Conservation (phyloP, 352 stramenopile genomes). For the Pythium volutum region DNA sequence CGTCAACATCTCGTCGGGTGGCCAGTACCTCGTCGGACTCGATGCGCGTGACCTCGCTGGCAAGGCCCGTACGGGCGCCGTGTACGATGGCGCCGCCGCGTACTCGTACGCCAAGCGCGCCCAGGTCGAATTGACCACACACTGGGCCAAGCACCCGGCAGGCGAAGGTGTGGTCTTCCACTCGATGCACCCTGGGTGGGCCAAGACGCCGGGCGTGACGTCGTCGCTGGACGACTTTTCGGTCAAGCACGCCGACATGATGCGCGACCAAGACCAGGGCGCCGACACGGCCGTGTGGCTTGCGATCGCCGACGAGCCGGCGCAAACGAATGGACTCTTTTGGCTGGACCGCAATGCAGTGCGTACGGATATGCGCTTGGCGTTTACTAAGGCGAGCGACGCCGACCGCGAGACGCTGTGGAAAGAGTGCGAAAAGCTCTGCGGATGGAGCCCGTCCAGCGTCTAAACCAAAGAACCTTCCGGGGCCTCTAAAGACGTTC, state of each 20-base stretch:
- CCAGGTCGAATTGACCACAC: constrained; percentile 47
- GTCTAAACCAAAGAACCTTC: too few species aligned
- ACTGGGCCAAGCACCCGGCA: constrained; percentile 35
- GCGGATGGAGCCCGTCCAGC: constrained; percentile 22
- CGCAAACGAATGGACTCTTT: constrained; percentile 35
- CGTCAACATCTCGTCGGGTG: constrained; percentile 48
- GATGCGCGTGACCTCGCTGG: constrained; percentile 33
- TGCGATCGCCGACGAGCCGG: constrained; percentile 37
- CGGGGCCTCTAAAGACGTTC: too few species aligned
- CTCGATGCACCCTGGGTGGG: constrained; percentile 51
- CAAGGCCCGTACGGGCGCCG: constrained; percentile 19
- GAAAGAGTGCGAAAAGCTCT: constrained; percentile 34
- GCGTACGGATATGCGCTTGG: constrained; percentile 40
- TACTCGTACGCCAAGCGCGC: constrained; percentile 47
- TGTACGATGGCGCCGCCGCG: constrained; percentile 34
- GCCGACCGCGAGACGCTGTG: constrained; percentile 37
- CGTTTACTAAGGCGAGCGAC: constrained; percentile 39
- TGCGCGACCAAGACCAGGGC: constrained; percentile 39
- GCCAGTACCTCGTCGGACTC: constrained; percentile 40
- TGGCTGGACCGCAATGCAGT: constrained; percentile 45
- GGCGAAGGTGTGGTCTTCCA: constrained; percentile 41
- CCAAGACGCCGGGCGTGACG: constrained; percentile 38
- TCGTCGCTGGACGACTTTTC: constrained; percentile 38
- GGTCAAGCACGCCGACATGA: constrained; percentile 39
- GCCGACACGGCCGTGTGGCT: constrained; percentile 53